A percentile compares a stretch with the other conserved stretches of the same genome.
phyloP scores from a whole-genome alignment of 2,329 filamentous ascomycete genomes.

The Cladosporium austrohemisphaericum region DNA sequence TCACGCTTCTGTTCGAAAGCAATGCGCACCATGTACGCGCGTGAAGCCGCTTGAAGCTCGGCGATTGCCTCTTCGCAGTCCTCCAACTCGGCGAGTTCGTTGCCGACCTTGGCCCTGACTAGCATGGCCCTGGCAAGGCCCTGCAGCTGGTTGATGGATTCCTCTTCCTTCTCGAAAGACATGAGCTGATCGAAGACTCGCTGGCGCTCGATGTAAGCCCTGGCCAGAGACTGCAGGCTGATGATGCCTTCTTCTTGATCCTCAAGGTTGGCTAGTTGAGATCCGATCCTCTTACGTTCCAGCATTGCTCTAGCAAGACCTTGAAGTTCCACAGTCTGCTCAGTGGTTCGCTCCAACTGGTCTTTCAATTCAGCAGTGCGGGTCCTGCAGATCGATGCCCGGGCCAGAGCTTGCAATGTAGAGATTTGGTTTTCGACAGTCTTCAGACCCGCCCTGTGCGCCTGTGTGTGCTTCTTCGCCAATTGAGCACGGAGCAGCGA shows the following conservation, averaged over 20 bases:
- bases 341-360: conserved; percentile 45
- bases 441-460: conserved; percentile 16
- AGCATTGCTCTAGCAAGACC: conserved; percentile 49
- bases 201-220: conserved; percentile 63
- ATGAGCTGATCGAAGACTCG: conserved; percentile 61
- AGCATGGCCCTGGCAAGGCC: conserved; percentile 74
- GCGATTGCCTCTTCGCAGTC: conserved; percentile 74
- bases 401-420: conserved; percentile 39
- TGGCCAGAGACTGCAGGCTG: conserved; percentile 62
- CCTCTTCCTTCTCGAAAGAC: conserved; percentile 65
- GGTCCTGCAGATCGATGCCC: conserved; percentile 28
- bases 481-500: conserved; percentile 62
- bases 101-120: conserved; percentile 68
- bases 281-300: conserved; percentile 41
- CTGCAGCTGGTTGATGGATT: conserved; percentile 68
- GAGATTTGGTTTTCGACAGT: conserved; percentile 20
- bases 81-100: conserved; percentile 71
- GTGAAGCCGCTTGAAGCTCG: conserved; percentile 69
- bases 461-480: conserved; percentile 43
- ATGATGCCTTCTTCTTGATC: conserved; percentile 55
- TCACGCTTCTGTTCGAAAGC: conserved; percentile 79
- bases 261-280: conserved; percentile 52
- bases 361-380: conserved; percentile 25
- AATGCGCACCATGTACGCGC: conserved; percentile 68
- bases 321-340: conserved; percentile 48